phyloP scores from a whole-genome alignment of 768 basidiomycete genomes.

The Pisolithus orientalis region DNA sequence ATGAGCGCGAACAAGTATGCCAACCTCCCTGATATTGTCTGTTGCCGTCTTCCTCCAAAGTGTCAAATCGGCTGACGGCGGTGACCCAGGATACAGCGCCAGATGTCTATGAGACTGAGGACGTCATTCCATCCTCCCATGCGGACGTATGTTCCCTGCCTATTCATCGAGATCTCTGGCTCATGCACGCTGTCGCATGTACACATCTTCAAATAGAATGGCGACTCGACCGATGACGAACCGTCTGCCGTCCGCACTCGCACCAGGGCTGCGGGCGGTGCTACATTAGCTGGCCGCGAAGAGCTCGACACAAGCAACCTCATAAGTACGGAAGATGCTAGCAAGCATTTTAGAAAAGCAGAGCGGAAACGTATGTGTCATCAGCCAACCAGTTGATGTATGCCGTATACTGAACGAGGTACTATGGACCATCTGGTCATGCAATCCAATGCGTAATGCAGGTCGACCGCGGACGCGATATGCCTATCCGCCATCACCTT shows the following conservation, averaged over 20 bases:
- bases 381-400: not conserved
- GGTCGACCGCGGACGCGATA: constrained; percentile 55
- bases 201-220: constrained; percentile 36
- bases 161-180: not conserved
- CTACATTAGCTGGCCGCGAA: constrained; percentile 39
- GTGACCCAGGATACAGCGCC: constrained; percentile 73
- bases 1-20: constrained; percentile 80
- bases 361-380: constrained; percentile 50
- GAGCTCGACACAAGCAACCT: constrained; percentile 66
- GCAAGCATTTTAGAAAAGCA: constrained; percentile 62
- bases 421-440: not conserved
- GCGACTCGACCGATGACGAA: constrained; percentile 67
- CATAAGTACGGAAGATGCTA: constrained; percentile 62
- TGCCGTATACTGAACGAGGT: not conserved
- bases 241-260: constrained; percentile 33
- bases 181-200: not conserved
- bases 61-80: constrained; percentile 1
- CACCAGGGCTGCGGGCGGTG: constrained; percentile 25
- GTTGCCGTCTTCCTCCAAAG: constrained; percentile 20
- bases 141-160: constrained; percentile 38
- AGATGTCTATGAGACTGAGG: constrained; percentile 90
- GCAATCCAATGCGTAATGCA: constrained; percentile 13
- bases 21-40: constrained; percentile 85
- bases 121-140: constrained; percentile 52
- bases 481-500: constrained; percentile 62